Evolutionary conservation across 176 grass and related monocot genomes (phyloP), one percentile per base, ranked within the genome.

Genomic region (Musa itinerans): DNA sequence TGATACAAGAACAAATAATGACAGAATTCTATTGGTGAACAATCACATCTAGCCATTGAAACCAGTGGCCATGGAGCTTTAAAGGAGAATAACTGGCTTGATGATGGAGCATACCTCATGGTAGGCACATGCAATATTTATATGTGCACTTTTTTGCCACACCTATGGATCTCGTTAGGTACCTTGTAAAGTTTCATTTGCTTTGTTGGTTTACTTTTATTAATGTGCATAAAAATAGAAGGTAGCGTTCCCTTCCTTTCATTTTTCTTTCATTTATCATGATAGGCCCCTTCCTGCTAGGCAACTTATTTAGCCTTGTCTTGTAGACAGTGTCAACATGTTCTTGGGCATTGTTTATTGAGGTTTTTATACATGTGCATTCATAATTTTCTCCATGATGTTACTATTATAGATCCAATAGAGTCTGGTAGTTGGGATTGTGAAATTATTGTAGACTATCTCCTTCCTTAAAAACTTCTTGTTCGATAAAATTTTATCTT

Each of bases 41-140:
- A 98, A 70, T 98, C 95, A 21, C 88, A 98, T 83, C 83, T 98
- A 54, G 95, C 95, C 10, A 98, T 98, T 63, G 95, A 93, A 98
- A 98, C 94, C 80, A 98, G 94, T 82, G 90, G 95, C 16, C 95
- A 98, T 90, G 95, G 95, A 84, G 95, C 95, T 78, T 80, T 98
- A 52, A 93, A 87, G 84, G 95, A 93, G 81, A 98, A 93, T 78
- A 83, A 84, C 80, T 98, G 95, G 95, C 95, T 98, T 19, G 95
- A 98, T 89, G 95, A 93, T 87, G 95, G 95, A 83, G 95, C 95
- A 85, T 93, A 89, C 73, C 72, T 86, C 78, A 99, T 99, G 95
- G 95, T 99, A 82, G 73, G 76, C 55, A 11, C 65, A 24, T 50
- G 8, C 16, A 11, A 16, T 51, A 51, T 23, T 21, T 51, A 48